Evolutionary conservation across 306 rosid genomes (phyloP).

Genomic region (Clitoria ternatea): DNA sequence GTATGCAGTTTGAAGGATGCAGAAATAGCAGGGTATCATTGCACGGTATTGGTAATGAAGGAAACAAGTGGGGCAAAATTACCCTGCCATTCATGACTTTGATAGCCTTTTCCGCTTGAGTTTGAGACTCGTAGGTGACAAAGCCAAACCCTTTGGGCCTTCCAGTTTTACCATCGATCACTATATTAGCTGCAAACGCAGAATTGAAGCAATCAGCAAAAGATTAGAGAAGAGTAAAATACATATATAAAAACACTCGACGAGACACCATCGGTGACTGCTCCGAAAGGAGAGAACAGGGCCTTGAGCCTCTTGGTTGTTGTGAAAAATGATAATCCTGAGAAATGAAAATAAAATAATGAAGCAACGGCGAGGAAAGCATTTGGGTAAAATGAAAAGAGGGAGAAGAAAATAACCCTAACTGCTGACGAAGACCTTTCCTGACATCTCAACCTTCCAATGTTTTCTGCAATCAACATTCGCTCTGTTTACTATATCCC

Average conservation of each 20-base stretch:
- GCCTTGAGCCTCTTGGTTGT: conserved; percentile 38
- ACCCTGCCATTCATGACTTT: conserved; percentile 82
- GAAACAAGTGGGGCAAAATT: not conserved
- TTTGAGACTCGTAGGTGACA: conserved; percentile 53
- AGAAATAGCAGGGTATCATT: too few relatives aligned
- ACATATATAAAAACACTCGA: not conserved
- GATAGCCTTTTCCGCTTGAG: conserved; percentile 62
- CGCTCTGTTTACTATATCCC: too few relatives aligned
- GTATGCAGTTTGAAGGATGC: too few relatives aligned
- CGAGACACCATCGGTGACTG: conserved; percentile 55
- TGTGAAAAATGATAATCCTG: conserved; percentile 66
- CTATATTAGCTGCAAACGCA: conserved; percentile 40
- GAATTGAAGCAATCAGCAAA: not conserved
- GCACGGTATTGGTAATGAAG: not conserved
- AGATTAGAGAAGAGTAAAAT: not conserved
- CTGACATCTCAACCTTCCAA: conserved; percentile 37
- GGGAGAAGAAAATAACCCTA: not conserved
- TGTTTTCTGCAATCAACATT: too few relatives aligned
- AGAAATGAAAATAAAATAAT: conserved; percentile 3
- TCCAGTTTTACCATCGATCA: conserved; percentile 41
- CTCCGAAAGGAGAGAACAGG: conserved; percentile 67
- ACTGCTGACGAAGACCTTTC: conserved; percentile 61
- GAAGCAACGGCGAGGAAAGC: not conserved
- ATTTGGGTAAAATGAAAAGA: not conserved
- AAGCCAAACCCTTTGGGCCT: conserved; percentile 94